Evolutionary conservation across 768 basidiomycete species (phyloP).

Genomic region (Xerocomellus amylosporus): DNA sequence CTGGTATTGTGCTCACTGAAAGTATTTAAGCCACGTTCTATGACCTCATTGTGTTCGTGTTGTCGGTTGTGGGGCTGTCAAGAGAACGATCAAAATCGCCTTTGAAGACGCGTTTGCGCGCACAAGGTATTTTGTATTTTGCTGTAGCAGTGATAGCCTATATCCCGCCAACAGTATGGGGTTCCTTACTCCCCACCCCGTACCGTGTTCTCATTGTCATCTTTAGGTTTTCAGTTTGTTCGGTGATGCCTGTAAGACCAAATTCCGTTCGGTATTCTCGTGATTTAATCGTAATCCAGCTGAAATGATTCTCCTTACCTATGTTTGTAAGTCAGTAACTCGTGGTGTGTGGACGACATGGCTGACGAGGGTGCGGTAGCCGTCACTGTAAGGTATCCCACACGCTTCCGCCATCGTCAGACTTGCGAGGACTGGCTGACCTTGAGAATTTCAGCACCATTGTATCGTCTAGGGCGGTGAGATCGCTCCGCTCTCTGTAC

Average conservation of each 20-base stretch:
- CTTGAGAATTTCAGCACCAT: constrained; percentile 2
- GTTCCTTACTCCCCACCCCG: not conserved
- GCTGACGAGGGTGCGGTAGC: constrained; percentile 8
- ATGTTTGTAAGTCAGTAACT: constrained; percentile 1
- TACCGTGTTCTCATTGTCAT: not conserved
- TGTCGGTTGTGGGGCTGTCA: constrained; percentile 18
- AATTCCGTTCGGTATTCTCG: not conserved
- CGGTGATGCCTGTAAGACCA: constrained; percentile 1
- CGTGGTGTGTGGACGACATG: not conserved
- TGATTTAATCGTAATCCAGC: not conserved
- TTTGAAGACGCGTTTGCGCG: constrained; percentile 12
- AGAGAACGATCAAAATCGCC: constrained; percentile 6
- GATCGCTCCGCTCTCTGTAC: constrained; percentile 3
- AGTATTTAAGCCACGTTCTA: constrained; percentile 11
- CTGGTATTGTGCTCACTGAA: not conserved
- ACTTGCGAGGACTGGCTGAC: not conserved
- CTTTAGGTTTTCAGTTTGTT: constrained; percentile 8
- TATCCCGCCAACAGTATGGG: constrained; percentile 9
- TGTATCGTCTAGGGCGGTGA: constrained; percentile 11
- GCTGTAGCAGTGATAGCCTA: constrained; percentile 12
- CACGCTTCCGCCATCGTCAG: not conserved
- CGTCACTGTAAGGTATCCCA: constrained; percentile 5
- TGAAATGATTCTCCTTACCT: not conserved
- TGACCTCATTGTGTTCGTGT: constrained; percentile 19
- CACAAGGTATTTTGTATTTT: constrained; percentile 20